Evolutionary conservation across 768 basidiomycete species (phyloP).

Genomic region (Mycena chlorophos): DNA sequence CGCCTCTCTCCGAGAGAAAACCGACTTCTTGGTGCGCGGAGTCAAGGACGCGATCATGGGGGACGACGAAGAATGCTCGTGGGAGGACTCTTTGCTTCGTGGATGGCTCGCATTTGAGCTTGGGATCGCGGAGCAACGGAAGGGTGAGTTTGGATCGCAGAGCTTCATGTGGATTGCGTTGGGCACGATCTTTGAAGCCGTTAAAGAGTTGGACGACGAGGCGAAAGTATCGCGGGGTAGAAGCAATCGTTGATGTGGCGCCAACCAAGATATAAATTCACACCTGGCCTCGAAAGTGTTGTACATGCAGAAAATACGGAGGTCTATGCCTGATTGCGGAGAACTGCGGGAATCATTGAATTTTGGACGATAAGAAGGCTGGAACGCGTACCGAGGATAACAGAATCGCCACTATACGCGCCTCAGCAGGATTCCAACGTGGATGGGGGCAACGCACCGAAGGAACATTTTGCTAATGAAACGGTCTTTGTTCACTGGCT

Average conservation of each 20-base stretch:
- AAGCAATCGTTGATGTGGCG: slow-evolving; percentile 22
- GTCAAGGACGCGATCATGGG: slow-evolving; percentile 53
- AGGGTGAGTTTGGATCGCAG: slow-evolving; percentile 52
- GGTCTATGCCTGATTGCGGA: slow-evolving; percentile 69
- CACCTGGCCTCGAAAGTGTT: too few species aligned
- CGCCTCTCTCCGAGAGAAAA: slow-evolving; percentile 55
- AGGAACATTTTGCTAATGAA: slow-evolving; percentile 99
- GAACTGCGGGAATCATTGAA: slow-evolving; percentile 50
- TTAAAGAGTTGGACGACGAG: slow-evolving; percentile 46
- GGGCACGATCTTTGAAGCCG: slow-evolving; percentile 55
- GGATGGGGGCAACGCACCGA: slow-evolving; percentile 49
- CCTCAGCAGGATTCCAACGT: slow-evolving; percentile 6
- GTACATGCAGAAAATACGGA: slow-evolving; percentile 7
- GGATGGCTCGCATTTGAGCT: slow-evolving; percentile 61
- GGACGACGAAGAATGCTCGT: slow-evolving; percentile 39
- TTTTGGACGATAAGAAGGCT: slow-evolving; percentile 23
- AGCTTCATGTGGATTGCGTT: slow-evolving; percentile 66
- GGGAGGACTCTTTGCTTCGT: slow-evolving; percentile 42
- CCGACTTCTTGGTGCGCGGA: slow-evolving; percentile 47
- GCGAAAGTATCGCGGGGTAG: slow-evolving; percentile 23
- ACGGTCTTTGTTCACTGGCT: slow-evolving; percentile 97
- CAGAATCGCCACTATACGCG: slow-evolving; percentile 82
- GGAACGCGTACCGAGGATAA: slow-evolving; percentile 81
- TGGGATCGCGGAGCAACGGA: slow-evolving; percentile 29
- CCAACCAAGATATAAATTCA: slow-evolving; percentile 4